A percentile compares a stretch with the other conserved stretches of the same genome.
phyloP scores from a whole-genome alignment of 2,329 filamentous ascomycete genomes.

The Penicillium sp. region DNA sequence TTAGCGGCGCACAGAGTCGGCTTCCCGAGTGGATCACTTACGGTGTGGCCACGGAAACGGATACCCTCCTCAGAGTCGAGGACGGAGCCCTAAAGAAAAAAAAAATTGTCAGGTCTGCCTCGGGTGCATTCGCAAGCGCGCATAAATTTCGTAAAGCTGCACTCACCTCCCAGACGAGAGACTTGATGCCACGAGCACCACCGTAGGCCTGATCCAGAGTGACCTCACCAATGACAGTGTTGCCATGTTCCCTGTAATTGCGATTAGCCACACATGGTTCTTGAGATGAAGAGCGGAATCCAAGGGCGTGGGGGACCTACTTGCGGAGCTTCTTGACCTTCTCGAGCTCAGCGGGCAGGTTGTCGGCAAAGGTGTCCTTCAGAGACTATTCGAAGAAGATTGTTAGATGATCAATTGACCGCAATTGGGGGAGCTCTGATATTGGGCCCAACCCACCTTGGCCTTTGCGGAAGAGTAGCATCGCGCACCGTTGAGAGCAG shows the following conservation, averaged over 20 bases:
- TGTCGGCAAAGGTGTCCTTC: constrained; percentile 97
- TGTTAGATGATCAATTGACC: constrained; percentile 24
- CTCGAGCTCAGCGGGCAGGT: constrained; percentile 93
- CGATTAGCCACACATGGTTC: constrained; percentile 14
- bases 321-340: constrained; percentile 98
- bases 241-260: constrained; percentile 71
- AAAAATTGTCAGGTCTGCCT: constrained; percentile 9
- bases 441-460: constrained; percentile 59
- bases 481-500: constrained; percentile 75
- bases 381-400: constrained; percentile 60
- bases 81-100: constrained; percentile 63
- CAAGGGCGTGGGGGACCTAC: constrained; percentile 50
- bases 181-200: constrained; percentile 98
- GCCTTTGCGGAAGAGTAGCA: constrained; percentile 86
- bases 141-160: neutral
- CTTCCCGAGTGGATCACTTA: constrained; percentile 32
- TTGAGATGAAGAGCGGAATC: constrained; percentile 4
- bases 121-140: neutral
- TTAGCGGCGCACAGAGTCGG: constrained; percentile 11
- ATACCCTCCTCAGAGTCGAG: constrained; percentile 99
- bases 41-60: constrained; percentile 95
- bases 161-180: constrained; percentile 84
- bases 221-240: constrained; percentile 93
- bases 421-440: too few species aligned
- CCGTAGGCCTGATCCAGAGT: constrained; percentile 99